Percentiles rank a stretch among this genome's conserved stretches.
These are phyloP conservation scores for Xylaria sp. DNA, from an alignment of 2,329 filamentous ascomycete genomes.

Conservation along the genomic window DNA sequence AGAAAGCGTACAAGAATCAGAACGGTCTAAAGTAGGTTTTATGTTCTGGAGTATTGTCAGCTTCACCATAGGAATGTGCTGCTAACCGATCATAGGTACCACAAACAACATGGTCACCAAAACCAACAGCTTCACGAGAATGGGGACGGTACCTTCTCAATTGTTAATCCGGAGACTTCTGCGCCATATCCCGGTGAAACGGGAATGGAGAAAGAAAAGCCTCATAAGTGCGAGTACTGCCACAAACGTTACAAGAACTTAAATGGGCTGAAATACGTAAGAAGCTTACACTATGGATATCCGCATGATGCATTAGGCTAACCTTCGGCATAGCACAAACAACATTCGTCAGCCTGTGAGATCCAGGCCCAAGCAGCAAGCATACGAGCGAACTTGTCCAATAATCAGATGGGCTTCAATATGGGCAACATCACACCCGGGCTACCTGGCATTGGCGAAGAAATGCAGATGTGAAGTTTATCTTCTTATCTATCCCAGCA, in stretches of 20 bases:
- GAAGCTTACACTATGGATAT: slow-evolving; percentile 45
- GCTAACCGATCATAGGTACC: slow-evolving; percentile 63
- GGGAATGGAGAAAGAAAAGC: slow-evolving; percentile 99
- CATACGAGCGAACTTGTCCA: slow-evolving; percentile 52
- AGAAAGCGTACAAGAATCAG: slow-evolving; percentile 99
- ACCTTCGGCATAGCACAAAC: slow-evolving; percentile 67
- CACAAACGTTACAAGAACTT: slow-evolving; percentile 99
- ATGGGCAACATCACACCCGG: slow-evolving; percentile 51
- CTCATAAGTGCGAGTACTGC: slow-evolving; percentile 95
- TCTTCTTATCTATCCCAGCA: not conserved
- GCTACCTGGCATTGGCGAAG: slow-evolving; percentile 66
- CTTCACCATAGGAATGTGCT: slow-evolving; percentile 34
- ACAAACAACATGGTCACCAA: slow-evolving; percentile 89
- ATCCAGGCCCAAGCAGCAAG: slow-evolving; percentile 74
- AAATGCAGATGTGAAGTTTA: slow-evolving; percentile 57
- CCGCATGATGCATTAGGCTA: slow-evolving; percentile 45
- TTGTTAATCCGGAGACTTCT: slow-evolving; percentile 95
- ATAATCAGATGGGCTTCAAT: slow-evolving; percentile 48
- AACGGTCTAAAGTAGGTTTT: slow-evolving; percentile 89
- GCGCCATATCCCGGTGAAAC: slow-evolving; percentile 94
- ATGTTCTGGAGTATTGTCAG: slow-evolving; percentile 16
- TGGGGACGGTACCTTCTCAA: slow-evolving; percentile 95
- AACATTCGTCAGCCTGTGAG: slow-evolving; percentile 89
- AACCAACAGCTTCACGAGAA: slow-evolving; percentile 98
- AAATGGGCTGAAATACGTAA: slow-evolving; percentile 94